Percentiles rank a stretch among this genome's conserved stretches.
These are phyloP conservation scores for Hyphodiscus hymeniophilus DNA, from an alignment of 495 filamentous ascomycete genomes.

Conservation along the genomic window DNA sequence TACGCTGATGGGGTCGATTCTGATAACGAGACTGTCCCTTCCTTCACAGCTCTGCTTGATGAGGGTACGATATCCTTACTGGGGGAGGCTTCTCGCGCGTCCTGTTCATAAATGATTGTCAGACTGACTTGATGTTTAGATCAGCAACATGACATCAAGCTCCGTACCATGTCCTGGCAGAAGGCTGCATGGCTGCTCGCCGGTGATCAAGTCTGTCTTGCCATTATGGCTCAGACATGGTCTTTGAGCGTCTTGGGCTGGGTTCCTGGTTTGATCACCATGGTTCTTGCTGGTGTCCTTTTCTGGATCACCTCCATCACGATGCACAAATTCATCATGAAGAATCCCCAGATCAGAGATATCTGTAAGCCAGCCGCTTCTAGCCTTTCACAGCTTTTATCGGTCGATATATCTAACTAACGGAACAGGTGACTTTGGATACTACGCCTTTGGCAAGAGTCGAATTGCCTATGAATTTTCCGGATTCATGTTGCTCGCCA, in stretches of 20 bases:
- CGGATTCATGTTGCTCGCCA: slow-evolving; percentile 38
- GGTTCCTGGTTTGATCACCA: slow-evolving; percentile 37
- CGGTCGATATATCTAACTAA: background rate
- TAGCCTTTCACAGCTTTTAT: background rate
- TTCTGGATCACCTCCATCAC: slow-evolving; percentile 39
- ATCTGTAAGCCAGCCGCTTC: slow-evolving; percentile 29
- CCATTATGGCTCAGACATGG: slow-evolving; percentile 43
- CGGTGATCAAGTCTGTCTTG: slow-evolving; percentile 39
- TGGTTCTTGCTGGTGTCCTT: slow-evolving; percentile 26
- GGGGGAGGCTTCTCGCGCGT: background rate
- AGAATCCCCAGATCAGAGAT: slow-evolving; percentile 36
- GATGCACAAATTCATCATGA: slow-evolving; percentile 43
- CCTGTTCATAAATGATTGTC: background rate
- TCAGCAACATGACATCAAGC: slow-evolving; percentile 37
- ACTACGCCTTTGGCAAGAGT: slow-evolving; percentile 34
- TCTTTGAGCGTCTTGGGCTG: slow-evolving; percentile 36
- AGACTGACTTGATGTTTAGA: slow-evolving; percentile 20
- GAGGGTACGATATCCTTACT: slow-evolving; percentile 10
- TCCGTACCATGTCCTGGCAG: slow-evolving; percentile 41
- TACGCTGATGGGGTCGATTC: slow-evolving; percentile 3
- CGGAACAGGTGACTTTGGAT: slow-evolving; percentile 28
- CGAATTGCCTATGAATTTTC: slow-evolving; percentile 28
- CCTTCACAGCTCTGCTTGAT: slow-evolving; percentile 6
- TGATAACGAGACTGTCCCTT: background rate
- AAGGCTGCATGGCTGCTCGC: slow-evolving; percentile 36